These are phyloP conservation scores for Dioszegia hungarica DNA, from an alignment of 768 basidiomycete species.

Conservation along the genomic window DNA sequence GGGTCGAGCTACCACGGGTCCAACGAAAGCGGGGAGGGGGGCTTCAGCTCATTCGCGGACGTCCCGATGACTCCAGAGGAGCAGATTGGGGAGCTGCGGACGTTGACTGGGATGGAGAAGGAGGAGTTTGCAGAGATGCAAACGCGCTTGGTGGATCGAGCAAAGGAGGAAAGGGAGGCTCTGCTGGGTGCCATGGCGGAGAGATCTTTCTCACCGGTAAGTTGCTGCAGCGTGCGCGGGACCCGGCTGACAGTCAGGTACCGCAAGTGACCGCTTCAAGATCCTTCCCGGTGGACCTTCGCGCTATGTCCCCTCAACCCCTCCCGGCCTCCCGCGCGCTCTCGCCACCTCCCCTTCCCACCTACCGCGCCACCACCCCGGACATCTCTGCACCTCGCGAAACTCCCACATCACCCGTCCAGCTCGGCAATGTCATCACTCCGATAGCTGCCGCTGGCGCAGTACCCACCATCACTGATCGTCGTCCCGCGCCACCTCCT, in stretches of 20 bases:
- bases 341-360: not conserved
- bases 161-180: constrained; percentile 30
- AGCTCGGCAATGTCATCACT: not conserved
- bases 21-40: too few species aligned
- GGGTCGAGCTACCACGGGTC: constrained; percentile 1
- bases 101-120: constrained; percentile 12
- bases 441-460: not conserved
- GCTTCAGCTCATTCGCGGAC: too few species aligned
- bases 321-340: not conserved
- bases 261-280: constrained; percentile 9
- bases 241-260: constrained; percentile 8
- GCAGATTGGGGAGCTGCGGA: constrained; percentile 13
- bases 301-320: not conserved
- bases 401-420: not conserved
- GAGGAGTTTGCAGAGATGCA: constrained; percentile 30
- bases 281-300: not conserved
- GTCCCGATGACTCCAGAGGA: too few species aligned
- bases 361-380: constrained; percentile 1
- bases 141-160: constrained; percentile 28
- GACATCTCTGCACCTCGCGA: not conserved
- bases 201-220: not conserved
- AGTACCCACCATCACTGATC: not conserved
- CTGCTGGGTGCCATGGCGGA: constrained; percentile 11
- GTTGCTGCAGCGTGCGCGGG: not conserved
- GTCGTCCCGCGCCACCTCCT: not conserved